Evolutionary conservation across 1,139 yeast species (phyloP).

Genomic region (Candida sp.): DNA sequence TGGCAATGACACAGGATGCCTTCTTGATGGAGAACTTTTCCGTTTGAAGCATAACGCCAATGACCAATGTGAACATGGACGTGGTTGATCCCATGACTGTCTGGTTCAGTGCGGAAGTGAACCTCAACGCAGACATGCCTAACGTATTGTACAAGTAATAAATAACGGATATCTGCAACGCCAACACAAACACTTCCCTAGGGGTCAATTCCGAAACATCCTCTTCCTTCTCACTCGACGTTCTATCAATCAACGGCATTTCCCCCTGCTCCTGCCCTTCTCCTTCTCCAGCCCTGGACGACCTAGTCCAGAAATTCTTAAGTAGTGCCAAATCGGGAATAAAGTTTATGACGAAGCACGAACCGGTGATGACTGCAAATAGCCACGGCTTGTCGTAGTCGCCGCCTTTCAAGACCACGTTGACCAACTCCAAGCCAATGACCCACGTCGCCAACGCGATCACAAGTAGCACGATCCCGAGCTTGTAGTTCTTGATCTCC

Average conservation of each 20-base stretch:
- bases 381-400: conserved; percentile 53
- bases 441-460: conserved; percentile 53
- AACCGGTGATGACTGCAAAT: conserved; percentile 50
- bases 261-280: not conserved
- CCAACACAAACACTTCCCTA: conserved; percentile 36
- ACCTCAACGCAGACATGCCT: conserved; percentile 45
- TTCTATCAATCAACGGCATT: conserved; percentile 4
- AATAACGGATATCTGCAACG: conserved; percentile 42
- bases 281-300: not conserved
- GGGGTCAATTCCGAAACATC: conserved; percentile 23
- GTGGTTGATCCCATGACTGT: conserved; percentile 57
- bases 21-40: conserved; percentile 50
- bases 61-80: conserved; percentile 52
- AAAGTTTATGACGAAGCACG: conserved; percentile 48
- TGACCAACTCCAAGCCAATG: conserved; percentile 52
- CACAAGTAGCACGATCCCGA: conserved; percentile 46
- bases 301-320: not conserved
- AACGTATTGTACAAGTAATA: conserved; percentile 46
- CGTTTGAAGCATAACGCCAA: conserved; percentile 42
- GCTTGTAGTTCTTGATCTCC: conserved; percentile 44
- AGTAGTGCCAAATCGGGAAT: conserved; percentile 34
- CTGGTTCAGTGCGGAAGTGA: conserved; percentile 57
- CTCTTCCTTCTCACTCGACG: conserved; percentile 10
- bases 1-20: conserved; percentile 44
- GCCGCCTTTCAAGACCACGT: conserved; percentile 50